Conservation (phyloP, 2,329 filamentous ascomycete species). For the Ophiostoma novo-ulmi region DNA sequence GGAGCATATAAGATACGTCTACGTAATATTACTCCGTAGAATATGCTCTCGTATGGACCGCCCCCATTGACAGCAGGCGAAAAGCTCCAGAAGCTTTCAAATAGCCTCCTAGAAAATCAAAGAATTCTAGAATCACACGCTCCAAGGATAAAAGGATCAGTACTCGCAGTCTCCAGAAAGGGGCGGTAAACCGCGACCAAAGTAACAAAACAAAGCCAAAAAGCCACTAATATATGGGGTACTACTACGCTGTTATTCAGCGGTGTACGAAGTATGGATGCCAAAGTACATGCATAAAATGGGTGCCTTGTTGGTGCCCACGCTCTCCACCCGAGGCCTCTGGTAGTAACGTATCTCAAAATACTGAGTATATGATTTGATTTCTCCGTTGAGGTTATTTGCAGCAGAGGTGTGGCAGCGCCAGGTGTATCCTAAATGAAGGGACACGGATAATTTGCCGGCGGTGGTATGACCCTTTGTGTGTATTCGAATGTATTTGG, state of each 20-base stretch:
- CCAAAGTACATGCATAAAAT: constrained; percentile 2
- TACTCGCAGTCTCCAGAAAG: background rate
- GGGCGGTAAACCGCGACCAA: background rate
- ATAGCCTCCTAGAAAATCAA: background rate
- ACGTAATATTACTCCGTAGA: background rate
- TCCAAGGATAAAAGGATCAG: background rate
- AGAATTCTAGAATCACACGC: background rate
- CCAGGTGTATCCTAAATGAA: background rate
- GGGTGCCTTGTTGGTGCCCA: background rate
- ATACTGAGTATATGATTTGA: background rate
- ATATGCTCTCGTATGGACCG: background rate
- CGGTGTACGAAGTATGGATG: background rate
- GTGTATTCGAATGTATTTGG: no score
- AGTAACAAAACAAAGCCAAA: background rate
- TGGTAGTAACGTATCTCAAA: no score
- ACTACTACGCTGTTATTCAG: background rate
- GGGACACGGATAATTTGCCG: background rate
- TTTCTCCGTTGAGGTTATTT: constrained; percentile 9
- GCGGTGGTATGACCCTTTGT: background rate
- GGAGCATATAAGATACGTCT: no score
- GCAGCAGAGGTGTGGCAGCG: background rate
- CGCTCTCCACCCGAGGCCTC: background rate
- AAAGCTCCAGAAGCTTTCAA: background rate
- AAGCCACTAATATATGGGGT: constrained; percentile 6
- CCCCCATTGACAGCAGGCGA: background rate